Base-by-base conservation (phyloP, 352 stramenopile genomes). In the Blastocystis hominis region DNA sequence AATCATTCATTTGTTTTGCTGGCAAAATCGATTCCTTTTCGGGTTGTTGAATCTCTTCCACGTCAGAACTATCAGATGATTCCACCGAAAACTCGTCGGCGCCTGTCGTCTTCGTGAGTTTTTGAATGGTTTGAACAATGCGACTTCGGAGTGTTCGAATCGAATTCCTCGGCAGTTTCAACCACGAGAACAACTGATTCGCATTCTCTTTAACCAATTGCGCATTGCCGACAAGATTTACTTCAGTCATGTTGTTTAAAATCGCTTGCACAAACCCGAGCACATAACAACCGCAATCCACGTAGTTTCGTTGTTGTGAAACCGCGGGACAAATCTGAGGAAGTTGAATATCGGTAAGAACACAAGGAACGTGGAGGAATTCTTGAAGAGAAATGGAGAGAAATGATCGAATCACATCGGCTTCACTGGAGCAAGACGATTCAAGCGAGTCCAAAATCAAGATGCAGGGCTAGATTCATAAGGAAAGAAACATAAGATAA, bases 401-500 rank as follows among this genome's bases (percentile, higher is more conserved):
- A 20, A 77, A 30, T 24, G 55, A 77, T 34, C 66, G 66, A 77
- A 77, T 77, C 9, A 38, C 36, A 4, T 47, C 50, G 66, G 34
- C 53, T 15, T 77, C 66, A 20, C 20, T 55, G 17, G 24, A 47
- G 34, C 36, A 53, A 5, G 56, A 38, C 17, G n/a, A 24, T n/a
- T 69, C 50, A 34, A 84, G 47, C 24, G 72, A 84, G 36, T 84
- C 54, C 20, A 84, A 34, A 13, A 84, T 20, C 20, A 84, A n/a
- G 15, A 84, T 20, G 46, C 72, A 84, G 1, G 72, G 72, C 72
- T 84, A 84, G 17, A 10, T 5, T 38, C 50, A 4, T 54, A 40
- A 9, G 3, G 10, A 53, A 13, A 0, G 40, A 7, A 2, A 66
- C 6, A 3, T 44, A 53, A 3, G 20, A 53, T 66, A 9, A 7